Percentiles rank a stretch among this genome's conserved stretches.
Evolutionary conservation across 768 basidiomycete genomes (phyloP).

Genomic region (Daedalea quercina): DNA sequence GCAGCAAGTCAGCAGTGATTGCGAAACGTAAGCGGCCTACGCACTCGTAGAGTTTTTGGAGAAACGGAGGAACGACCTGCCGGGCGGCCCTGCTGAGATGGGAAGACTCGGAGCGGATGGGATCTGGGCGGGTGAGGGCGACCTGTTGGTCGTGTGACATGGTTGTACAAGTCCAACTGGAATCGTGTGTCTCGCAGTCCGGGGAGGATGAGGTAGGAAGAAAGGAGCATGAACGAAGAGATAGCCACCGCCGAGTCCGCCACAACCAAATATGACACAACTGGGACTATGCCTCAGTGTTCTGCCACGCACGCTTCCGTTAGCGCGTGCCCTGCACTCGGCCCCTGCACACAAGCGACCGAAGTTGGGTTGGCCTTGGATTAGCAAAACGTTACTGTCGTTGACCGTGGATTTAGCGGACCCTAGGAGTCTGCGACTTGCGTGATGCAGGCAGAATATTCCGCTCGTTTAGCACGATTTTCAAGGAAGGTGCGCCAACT

Average conservation of each 20-base stretch:
- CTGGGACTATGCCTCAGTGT: neutral
- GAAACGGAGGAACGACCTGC: slow-evolving; percentile 69
- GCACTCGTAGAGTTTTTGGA: slow-evolving; percentile 90
- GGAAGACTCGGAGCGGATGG: slow-evolving; percentile 27
- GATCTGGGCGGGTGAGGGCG: slow-evolving; percentile 41
- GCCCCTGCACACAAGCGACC: neutral
- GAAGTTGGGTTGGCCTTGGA: too few relatives aligned
- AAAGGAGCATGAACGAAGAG: neutral
- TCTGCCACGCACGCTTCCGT: neutral
- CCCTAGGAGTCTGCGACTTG: too few relatives aligned
- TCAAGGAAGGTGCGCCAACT: too few relatives aligned
- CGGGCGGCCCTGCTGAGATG: slow-evolving; percentile 40
- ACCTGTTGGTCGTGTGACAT: slow-evolving; percentile 53
- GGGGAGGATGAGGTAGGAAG: neutral
- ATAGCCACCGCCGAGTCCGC: neutral
- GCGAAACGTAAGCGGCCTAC: slow-evolving; percentile 25
- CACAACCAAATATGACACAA: neutral
- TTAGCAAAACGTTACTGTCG: too few relatives aligned
- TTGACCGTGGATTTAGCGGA: too few relatives aligned
- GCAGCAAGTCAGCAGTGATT: neutral
- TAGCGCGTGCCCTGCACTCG: neutral
- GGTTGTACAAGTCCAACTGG: neutral
- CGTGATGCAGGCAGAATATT: too few relatives aligned
- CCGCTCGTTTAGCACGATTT: too few relatives aligned
- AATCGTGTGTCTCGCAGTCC: neutral